These are phyloP conservation scores for Ricinus communis DNA, from an alignment of 345 rosid genomes.

Conservation along the genomic window DNA sequence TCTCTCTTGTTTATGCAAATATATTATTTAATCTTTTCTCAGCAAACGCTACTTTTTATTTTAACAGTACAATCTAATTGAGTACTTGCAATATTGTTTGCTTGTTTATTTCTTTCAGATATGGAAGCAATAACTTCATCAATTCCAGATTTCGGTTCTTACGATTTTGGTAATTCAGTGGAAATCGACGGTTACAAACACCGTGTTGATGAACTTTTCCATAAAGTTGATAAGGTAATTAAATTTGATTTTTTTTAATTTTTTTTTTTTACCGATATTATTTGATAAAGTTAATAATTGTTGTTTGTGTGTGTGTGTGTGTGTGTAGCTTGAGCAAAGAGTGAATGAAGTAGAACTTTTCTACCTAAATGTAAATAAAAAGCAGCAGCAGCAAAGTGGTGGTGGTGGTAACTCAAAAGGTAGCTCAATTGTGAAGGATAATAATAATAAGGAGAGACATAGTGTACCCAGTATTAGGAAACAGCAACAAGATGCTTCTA, in stretches of 20 bases:
- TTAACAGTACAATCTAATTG: too few species aligned
- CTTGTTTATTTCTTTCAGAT: too few species aligned
- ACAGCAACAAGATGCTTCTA: conserved; percentile 68
- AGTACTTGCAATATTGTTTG: too few species aligned
- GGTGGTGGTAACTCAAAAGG: conserved; percentile 38
- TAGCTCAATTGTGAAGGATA: conserved; percentile 53
- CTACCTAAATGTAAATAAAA: conserved; percentile 45
- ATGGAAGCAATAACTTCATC: conserved; percentile 17
- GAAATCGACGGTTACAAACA: conserved; percentile 25
- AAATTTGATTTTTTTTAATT: too few species aligned
- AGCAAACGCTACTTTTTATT: too few species aligned
- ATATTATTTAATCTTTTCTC: too few species aligned
- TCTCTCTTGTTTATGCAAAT: too few species aligned
- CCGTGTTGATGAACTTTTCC: conserved; percentile 28
- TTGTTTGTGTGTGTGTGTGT: neutral
- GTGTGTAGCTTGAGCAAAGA: conserved; percentile 64
- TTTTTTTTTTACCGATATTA: too few species aligned
- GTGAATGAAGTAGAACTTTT: conserved; percentile 74
- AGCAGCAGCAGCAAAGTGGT: conserved; percentile 38
- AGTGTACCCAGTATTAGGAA: conserved; percentile 63
- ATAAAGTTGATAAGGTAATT: conserved; percentile 27
- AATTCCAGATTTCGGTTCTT: neutral
- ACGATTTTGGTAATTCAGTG: neutral
- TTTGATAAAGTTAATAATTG: neutral
- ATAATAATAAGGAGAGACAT: conserved; percentile 40